Conservation (phyloP, 257 asterid species). For the Solanum sejunctum region DNA sequence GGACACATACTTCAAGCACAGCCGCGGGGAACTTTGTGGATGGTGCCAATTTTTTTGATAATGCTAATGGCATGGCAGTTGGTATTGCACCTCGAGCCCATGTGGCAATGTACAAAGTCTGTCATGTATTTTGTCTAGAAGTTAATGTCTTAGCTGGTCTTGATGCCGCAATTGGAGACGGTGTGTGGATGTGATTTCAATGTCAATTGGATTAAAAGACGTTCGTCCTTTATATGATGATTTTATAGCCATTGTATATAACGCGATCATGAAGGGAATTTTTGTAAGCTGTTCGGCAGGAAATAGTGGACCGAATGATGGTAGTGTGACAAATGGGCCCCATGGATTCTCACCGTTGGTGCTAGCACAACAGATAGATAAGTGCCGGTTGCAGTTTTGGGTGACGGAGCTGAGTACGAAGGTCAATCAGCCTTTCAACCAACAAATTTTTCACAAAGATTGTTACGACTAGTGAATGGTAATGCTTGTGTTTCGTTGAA, state of each 20-base stretch:
- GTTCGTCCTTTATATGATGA: neutral
- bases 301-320: neutral
- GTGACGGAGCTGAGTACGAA: neutral
- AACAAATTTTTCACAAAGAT: neutral
- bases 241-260: neutral
- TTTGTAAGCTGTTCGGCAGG: neutral
- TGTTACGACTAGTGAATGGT: slow-evolving; percentile 1
- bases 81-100: neutral
- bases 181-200: slow-evolving; percentile 6
- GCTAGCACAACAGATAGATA: slow-evolving; percentile 14
- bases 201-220: too few species aligned
- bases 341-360: slow-evolving; percentile 21
- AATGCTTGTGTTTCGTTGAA: neutral
- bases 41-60: neutral
- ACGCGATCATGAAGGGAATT: neutral
- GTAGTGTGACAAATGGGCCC: neutral
- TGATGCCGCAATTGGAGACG: slow-evolving; percentile 3
- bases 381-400: slow-evolving; percentile 7
- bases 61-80: neutral
- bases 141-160: neutral
- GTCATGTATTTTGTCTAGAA: neutral
- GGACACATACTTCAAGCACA: neutral
- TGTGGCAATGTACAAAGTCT: neutral
- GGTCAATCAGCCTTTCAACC: slow-evolving; percentile 15
- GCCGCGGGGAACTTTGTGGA: neutral